Base-by-base conservation (phyloP, 176 grass and related monocot species). In the Juncus effusus region DNA sequence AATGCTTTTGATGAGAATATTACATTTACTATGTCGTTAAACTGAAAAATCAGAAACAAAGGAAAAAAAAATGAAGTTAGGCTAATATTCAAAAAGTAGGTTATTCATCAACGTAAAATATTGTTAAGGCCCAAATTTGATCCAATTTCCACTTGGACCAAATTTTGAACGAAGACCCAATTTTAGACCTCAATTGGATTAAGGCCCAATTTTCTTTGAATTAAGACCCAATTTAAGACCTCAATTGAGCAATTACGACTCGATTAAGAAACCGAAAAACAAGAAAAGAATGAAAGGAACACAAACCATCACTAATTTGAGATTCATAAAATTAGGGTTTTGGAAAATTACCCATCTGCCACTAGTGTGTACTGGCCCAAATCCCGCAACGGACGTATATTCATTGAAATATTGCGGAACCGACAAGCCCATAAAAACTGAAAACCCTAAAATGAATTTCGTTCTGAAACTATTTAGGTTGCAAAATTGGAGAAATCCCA, bases 371-470 rank as follows among this genome's bases (percentile, higher is more conserved):
- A 83, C 92, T 0, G 92, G 92, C 9, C 92, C 92, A 63, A 83
- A 83, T 45, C 84, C 70, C 19, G 87, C 87, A 3, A 96, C 87
- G 3, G 82, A 79, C 6, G 84, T 91, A 53, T 88, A 96, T 67
- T 96, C 87, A 16, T 96, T 96, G 82, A 91, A 96, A 81, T 96
- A 91, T 53, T 96, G 87, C 62, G 92, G 92, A 60, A 96, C 77
- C 0, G 92, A 96, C 50, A 96, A 77, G 10, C 92, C 92, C 80
- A 96, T 85, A 60, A 96, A 96, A 70, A 96, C 64, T 6, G 87
- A 96, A 73, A 96, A 86, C 39, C 92, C 92, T 35, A 91, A 6
- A 61, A 96, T 96, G 64, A 96, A 96, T 59, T 88, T 91, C 40
- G 77, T 86, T 65, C 85, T 64, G 82, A 96, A 96, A 70, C 83